phyloP scores from a whole-genome alignment of 495 filamentous ascomycete genomes.

The Trichocladium antarcticum region DNA sequence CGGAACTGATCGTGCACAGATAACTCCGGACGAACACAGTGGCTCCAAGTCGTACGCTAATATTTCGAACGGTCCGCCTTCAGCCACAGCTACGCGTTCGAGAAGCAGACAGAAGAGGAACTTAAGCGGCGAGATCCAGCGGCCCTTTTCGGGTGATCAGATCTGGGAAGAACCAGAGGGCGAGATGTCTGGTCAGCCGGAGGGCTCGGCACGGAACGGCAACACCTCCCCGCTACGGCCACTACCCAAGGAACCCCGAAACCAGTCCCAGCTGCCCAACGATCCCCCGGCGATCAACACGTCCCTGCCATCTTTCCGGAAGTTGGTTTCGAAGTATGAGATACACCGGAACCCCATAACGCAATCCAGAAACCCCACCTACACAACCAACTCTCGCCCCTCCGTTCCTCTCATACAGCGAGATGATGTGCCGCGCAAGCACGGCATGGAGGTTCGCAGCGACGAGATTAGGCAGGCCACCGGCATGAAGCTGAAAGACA shows the following conservation, averaged over 20 bases:
- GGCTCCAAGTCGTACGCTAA: constrained; percentile 22
- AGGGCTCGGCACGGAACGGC: constrained; percentile 6
- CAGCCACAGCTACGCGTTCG: constrained; percentile 22
- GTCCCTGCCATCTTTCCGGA: constrained; percentile 24
- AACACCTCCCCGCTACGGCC: constrained; percentile 25
- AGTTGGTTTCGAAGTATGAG: constrained; percentile 54
- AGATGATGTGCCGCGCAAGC: constrained; percentile 43
- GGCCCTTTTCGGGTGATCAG: constrained; percentile 59
- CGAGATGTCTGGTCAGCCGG: constrained; percentile 12
- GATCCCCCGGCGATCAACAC: constrained; percentile 13
- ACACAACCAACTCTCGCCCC: constrained; percentile 49
- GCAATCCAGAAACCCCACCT: constrained; percentile 62
- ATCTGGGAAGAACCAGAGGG: constrained; percentile 79
- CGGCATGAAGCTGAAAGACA: constrained; percentile 74
- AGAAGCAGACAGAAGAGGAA: constrained; percentile 44
- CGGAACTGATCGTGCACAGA: constrained; percentile 5
- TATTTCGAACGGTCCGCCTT: constrained; percentile 15
- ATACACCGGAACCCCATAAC: constrained; percentile 67
- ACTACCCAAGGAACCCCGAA: constrained; percentile 51
- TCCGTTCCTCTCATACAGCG: constrained; percentile 24
- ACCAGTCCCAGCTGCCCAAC: constrained; percentile 39
- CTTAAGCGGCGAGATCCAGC: constrained; percentile 46
- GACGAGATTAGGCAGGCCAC: constrained; percentile 85
- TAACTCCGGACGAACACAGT: constrained; percentile 16
- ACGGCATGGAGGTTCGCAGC: constrained; percentile 69